A percentile compares a stretch with the other conserved stretches of the same genome.
These are phyloP conservation scores for Pterocarpus santalinus DNA, from an alignment of 306 rosid genomes.

Conservation along the genomic window DNA sequence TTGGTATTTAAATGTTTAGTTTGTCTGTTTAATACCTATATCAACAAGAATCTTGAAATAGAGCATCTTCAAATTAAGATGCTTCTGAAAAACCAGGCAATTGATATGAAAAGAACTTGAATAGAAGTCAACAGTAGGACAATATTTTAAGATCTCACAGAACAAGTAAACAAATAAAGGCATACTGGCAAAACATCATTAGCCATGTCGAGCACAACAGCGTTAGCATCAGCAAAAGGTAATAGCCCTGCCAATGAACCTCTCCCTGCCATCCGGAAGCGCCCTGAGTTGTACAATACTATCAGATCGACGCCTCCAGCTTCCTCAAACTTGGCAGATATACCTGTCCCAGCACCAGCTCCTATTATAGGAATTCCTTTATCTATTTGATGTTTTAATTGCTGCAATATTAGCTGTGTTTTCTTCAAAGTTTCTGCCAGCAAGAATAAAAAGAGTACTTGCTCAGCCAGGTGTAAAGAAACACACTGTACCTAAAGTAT, in stretches of 20 bases:
- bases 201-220: constrained; percentile 92
- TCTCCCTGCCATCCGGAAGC: constrained; percentile 98
- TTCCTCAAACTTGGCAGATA: constrained; percentile 98
- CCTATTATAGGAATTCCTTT: constrained; percentile 82
- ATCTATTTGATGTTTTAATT: constrained; percentile 72
- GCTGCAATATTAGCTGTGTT: constrained; percentile 73
- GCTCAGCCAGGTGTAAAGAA: constrained; percentile 7
- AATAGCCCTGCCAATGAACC: constrained; percentile 92
- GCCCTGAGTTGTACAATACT: constrained; percentile 91
- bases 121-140: constrained; percentile 33
- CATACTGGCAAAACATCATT: constrained; percentile 93
- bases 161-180: constrained; percentile 44
- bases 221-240: constrained; percentile 97
- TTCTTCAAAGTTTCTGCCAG: constrained; percentile 77
- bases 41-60: constrained; percentile 30
- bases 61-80: constrained; percentile 23
- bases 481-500: constrained; percentile 9
- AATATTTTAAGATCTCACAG: constrained; percentile 18
- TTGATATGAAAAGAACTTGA: constrained; percentile 33
- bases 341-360: constrained; percentile 97
- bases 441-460: constrained; percentile 35
- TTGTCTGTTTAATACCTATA: constrained; percentile 8
- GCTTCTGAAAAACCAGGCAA: constrained; percentile 22
- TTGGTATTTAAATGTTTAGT: constrained; percentile 28
- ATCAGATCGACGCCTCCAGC: constrained; percentile 93